Base-by-base conservation (phyloP, 768 basidiomycete genomes). In the Coprinopsis marcescibilis region DNA sequence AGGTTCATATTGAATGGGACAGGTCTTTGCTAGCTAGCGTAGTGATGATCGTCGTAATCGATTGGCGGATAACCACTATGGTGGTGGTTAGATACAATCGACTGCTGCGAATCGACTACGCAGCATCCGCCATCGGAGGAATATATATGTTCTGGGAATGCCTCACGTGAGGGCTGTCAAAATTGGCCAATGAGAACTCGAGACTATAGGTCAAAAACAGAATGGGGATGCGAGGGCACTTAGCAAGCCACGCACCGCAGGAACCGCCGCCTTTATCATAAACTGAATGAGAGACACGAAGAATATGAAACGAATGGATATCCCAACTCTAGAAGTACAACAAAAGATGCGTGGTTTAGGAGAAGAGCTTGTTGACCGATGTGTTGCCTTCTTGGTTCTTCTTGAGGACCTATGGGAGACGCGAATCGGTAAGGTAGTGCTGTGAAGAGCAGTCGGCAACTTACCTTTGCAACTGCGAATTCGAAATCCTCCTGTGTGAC, bases 401-500 rank as follows among this genome's bases (percentile, higher is more conserved):
- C 81, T 96, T 97, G 58, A 95, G 68, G 7, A 90, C 84, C 82
- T 85, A 45, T 4, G 52, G 11, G 33, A n/a, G 24, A 54, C 34
- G 15, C 36, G 55, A 44, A 37, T 24, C n/a, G 41, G 21, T 11
- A 36, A 14, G 7, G 36, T 11, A 15, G 21, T 37, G 4, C 38
- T 32, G 25, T 11, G 20, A 42, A 19, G 17, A 19, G 24, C 43
- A 19, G 21, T 41, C 30, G 26, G 44, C 46, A 36, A 47, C 66
- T 3, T 43, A 87, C 91, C 78, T 96, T 98, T 2, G 94, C 93
- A 11, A 97, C 88, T 26, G 95, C 94, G 71, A 97, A 93, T 72
- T 97, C 96, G 59, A 98, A 98, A 60, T 98, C 95, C 60, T 98
- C 95, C 65, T 96, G 94, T 2, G 94, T 96, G 42, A 98, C 95